Base-by-base conservation (phyloP, 257 asterid species). In the Coffea canephora region DNA sequence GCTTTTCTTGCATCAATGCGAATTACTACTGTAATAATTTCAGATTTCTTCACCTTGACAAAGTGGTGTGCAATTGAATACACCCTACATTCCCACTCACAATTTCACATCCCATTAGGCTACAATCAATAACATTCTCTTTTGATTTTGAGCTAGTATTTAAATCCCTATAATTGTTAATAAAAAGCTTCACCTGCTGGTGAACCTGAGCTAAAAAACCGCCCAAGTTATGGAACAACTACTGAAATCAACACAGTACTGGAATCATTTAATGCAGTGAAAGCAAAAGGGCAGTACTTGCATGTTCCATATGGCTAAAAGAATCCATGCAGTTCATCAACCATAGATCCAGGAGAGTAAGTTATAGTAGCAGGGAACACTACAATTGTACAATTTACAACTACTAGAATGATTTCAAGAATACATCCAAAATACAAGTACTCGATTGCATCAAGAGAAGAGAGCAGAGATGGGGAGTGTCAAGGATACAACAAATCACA, bases 401-500 rank as follows among this genome's bases (percentile, higher is more conserved):
- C 34, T 5, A 21, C 57, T 11, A 18, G 31, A 59, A 54, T 73
- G 59, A 74, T 66, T 55, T n/a, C 78, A 52, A 52, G 80, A 34
- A 69, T 82, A 57, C 43, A 69, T 78, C 77, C 80, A 78, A 74
- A 74, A 27, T 12, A 39, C 18, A 34, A 41, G 43, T 71, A 78
- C 83, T 78, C 72, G 69, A 82, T 78, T 82, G 52, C 80, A 71
- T 45, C 55, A 49, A 73, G 39, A 52, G 57, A 79, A 54, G 23
- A 67, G 52, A 59, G 61, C 72, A 41, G 72, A 62, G 48, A 45
- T 31, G 48, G 48, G 19, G 27, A 8, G 31, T 69, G 73, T 41
- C 12, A 69, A 39, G n/a, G 27, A 39, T 16, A 68, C 72, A 34
- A 15, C 41, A 14, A 21, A 69, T 5, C 46, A 69, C 48, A 36